Percentiles rank a stretch among this genome's conserved stretches.
phyloP scores from a whole-genome alignment of 2,329 filamentous ascomycete genomes.

The Metarhizium robertsii region DNA sequence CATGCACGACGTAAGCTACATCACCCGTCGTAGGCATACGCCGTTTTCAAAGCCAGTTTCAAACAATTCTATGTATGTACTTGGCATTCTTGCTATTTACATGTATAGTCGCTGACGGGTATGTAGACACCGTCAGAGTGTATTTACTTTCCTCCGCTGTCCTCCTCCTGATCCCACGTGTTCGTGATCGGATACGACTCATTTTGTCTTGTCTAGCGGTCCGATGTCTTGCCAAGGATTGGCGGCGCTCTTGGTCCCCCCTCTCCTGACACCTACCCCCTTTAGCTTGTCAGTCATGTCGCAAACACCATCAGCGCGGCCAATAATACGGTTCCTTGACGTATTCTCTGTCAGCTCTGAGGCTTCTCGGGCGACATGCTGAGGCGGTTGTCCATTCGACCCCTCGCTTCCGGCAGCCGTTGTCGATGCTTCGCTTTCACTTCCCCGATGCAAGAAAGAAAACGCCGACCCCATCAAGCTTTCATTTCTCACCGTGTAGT shows the following conservation, averaged over 20 bases:
- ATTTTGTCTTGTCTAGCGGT: slow-evolving; percentile 4
- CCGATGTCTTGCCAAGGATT: not conserved
- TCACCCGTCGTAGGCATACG: no score
- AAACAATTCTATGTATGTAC: no score
- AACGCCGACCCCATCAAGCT: slow-evolving; percentile 35
- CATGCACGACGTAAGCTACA: no score
- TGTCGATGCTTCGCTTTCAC: slow-evolving; percentile 28
- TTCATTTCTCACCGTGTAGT: slow-evolving; percentile 40
- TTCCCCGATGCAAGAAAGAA: slow-evolving; percentile 17
- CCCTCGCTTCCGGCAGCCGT: slow-evolving; percentile 10
- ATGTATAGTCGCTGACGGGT: not conserved
- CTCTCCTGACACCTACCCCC: slow-evolving; percentile 15
- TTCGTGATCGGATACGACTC: not conserved
- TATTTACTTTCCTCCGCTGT: not conserved
- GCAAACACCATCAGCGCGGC: not conserved
- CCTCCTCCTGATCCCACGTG: not conserved
- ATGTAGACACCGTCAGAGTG: no score
- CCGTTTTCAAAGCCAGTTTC: no score
- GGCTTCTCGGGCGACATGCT: slow-evolving; percentile 20
- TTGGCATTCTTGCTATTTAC: not conserved
- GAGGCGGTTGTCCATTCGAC: slow-evolving; percentile 7
- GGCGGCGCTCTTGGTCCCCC: not conserved
- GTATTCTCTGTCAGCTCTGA: not conserved
- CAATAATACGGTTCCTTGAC: not conserved
- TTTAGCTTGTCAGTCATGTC: slow-evolving; percentile 17